Evolutionary conservation across 768 basidiomycete genomes (phyloP), one percentile per base, ranked within the genome.

Genomic region (Termitomyces sp.): DNA sequence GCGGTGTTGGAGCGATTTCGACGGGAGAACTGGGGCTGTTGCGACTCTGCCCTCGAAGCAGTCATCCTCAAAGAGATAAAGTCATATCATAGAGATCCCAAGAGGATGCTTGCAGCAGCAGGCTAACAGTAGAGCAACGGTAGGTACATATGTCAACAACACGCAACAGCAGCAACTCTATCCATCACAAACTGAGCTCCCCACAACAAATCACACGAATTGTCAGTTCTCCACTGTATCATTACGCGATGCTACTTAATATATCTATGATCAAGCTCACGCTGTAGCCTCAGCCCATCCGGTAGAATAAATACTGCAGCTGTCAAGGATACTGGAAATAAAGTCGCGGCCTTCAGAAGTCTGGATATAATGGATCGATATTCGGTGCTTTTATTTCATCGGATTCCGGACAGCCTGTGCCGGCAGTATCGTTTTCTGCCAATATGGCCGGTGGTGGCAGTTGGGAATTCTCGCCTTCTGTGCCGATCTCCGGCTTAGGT

Each of bases 1-100:
- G 81, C 79, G 1, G 89, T 91, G 66, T 89, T 89, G 35, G 89
- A 89, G 46, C 89, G 80, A 41, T 52, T 57, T 59, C 85, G 80
- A 41, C 87, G 80, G 56, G 79, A 75, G 62, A 75, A 80, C 55
- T 78, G 76, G 11, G 77, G 66, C 12, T 78, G 74, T 61, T 83
- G 84, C n/a, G 87, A 81, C 67, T 86, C 85, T 52, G 83, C 79
- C 64, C 87, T 79, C 34, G 82, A 82, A 9, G 73, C 74, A 39
- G 78, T 73, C 88, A 89, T 88, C n/a, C 23, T 47, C 17, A 39
- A 28, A 46, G 52, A 47, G n/a, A 27, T 25, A 16, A 16, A 19
- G 25, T 55, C 35, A 55, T 21, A 55, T 40, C 45, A 55, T 55
- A 43, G 41, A 53, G 41, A 30, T 30, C 28, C 43, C 17, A 14